A percentile compares a stretch with the other conserved stretches of the same genome.
These are phyloP conservation scores for Bipolaris oryzae DNA, from an alignment of 2,329 filamentous ascomycete genomes.

Conservation along the genomic window DNA sequence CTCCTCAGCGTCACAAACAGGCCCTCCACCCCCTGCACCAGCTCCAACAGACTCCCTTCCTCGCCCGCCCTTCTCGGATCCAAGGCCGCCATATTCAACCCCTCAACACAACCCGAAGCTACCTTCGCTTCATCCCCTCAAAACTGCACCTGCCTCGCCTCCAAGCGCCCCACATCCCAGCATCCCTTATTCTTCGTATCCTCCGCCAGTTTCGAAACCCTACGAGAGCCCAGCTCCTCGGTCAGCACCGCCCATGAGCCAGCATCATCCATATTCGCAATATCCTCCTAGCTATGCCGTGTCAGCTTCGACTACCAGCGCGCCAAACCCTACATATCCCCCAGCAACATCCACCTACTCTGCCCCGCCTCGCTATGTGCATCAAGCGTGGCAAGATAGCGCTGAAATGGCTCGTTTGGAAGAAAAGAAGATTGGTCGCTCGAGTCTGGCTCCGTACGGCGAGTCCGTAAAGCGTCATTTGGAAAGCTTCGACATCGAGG, in stretches of 20 bases:
- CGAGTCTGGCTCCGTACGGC: constrained; percentile 47
- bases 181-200: constrained; percentile 38
- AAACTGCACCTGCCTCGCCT: constrained; percentile 46
- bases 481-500: constrained; percentile 65
- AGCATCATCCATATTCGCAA: constrained; percentile 50
- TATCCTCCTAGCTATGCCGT: constrained; percentile 51
- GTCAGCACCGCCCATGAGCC: constrained; percentile 48
- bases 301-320: constrained; percentile 46
- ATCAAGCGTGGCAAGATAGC: constrained; percentile 48
- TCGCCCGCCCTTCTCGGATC: constrained; percentile 37
- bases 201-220: constrained; percentile 37
- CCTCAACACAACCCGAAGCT: constrained; percentile 42
- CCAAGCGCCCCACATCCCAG: constrained; percentile 30
- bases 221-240: constrained; percentile 47
- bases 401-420: constrained; percentile 40
- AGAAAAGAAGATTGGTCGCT: constrained; percentile 45
- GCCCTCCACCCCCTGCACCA: constrained; percentile 39
- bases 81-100: constrained; percentile 36
- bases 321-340: constrained; percentile 51
- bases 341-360: constrained; percentile 49
- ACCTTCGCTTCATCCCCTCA: constrained; percentile 46
- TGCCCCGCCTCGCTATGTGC: constrained; percentile 46
- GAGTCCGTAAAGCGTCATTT: constrained; percentile 67
- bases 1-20: constrained; percentile 36
- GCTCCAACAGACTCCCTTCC: constrained; percentile 37